These are phyloP conservation scores for Turritis glabra DNA, from an alignment of 345 rosid genomes.

Conservation along the genomic window DNA sequence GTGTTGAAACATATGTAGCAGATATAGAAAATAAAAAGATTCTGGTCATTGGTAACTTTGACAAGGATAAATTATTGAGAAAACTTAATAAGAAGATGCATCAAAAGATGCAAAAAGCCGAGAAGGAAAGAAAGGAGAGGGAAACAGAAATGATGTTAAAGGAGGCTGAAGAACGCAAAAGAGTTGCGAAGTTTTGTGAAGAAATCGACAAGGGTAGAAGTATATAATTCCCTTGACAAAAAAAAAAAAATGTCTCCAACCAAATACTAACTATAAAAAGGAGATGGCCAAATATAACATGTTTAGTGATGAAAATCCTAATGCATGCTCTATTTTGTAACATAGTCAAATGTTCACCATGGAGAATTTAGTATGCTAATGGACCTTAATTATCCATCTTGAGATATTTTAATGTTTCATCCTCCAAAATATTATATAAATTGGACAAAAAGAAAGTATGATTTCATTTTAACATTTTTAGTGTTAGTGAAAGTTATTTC, in stretches of 20 bases:
- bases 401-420: too few species aligned
- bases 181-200: not conserved
- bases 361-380: not conserved
- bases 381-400: not conserved
- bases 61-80: not conserved
- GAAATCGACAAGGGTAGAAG: not conserved
- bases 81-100: not conserved
- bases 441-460: too few species aligned
- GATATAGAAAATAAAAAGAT: not conserved
- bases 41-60: slow-evolving; percentile 16
- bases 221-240: not conserved
- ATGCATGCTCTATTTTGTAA: not conserved
- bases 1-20: not conserved
- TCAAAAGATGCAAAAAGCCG: not conserved
- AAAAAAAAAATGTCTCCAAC: too few species aligned
- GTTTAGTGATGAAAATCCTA: not conserved
- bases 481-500: too few species aligned
- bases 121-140: not conserved
- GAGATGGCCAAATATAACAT: not conserved
- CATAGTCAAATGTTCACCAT: not conserved
- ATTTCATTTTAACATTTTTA: too few species aligned
- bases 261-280: not conserved
- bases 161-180: not conserved
- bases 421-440: too few species aligned
- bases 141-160: not conserved